Conservation (phyloP, 2,329 filamentous ascomycete species). For the Fusarium phyllophilum region DNA sequence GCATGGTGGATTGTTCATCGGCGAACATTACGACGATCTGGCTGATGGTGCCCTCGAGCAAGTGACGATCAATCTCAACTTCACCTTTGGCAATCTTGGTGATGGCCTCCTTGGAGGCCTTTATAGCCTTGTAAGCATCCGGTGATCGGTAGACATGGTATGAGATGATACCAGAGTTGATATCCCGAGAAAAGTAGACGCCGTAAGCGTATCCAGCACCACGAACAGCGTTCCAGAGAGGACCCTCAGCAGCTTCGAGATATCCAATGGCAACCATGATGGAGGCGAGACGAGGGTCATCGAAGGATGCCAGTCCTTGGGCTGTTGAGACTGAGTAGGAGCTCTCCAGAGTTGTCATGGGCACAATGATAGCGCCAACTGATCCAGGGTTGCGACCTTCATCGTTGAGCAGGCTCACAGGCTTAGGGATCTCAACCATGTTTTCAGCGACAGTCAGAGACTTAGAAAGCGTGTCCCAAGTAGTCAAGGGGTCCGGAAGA, state of each 20-base stretch:
- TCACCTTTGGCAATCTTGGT: conserved; percentile 77
- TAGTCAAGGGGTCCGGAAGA: conserved; percentile 77
- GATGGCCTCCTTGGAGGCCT: conserved; percentile 79
- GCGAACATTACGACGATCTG: conserved; percentile 88
- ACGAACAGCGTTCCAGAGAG: conserved; percentile 91
- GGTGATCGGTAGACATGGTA: conserved; percentile 92
- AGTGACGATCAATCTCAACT: conserved; percentile 78
- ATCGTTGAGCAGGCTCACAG: conserved; percentile 76
- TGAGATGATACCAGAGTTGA: conserved; percentile 82
- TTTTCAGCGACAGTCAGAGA: conserved; percentile 54
- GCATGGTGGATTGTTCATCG: conserved; percentile 88
- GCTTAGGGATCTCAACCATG: conserved; percentile 76
- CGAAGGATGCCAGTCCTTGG: conserved; percentile 78
- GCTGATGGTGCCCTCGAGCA: conserved; percentile 90
- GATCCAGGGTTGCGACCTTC: conserved; percentile 80
- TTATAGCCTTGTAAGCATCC: conserved; percentile 86
- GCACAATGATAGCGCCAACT: conserved; percentile 79
- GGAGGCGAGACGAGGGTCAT: conserved; percentile 81
- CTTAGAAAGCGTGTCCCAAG: conserved; percentile 72
- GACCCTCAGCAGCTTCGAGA: conserved; percentile 92
- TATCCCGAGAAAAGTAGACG: conserved; percentile 78
- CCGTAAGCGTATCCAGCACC: conserved; percentile 95
- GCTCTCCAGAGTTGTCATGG: conserved; percentile 92
- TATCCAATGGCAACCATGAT: conserved; percentile 90
- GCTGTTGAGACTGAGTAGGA: conserved; percentile 85